Base-by-base conservation (phyloP, 352 stramenopile genomes). In the Phytophthora tubulina region DNA sequence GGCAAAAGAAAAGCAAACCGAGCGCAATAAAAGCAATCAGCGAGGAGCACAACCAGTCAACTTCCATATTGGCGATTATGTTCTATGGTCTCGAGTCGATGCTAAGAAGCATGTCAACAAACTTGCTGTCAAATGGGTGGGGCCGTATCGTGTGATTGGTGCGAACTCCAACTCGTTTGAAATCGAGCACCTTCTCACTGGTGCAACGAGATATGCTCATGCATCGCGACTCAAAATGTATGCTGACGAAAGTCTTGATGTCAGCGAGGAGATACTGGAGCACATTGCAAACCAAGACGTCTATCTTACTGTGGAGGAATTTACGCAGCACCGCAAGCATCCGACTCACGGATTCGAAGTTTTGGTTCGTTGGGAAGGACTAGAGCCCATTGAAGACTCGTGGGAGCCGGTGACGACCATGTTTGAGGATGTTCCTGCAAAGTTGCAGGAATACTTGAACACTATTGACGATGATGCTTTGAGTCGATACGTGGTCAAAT, bases 21-120 rank as follows among this genome's bases (percentile, higher is more conserved):
- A 69, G 10, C 51, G 41, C 61, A 62, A 62, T 11, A 60, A 62
- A n/a, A 62, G 30, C 30, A 68, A 68, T 11, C 60, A 69, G 42
- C 42, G 42, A 45, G 51, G 42, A 33, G 50, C 49, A 21, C 32
- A 21, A 52, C 35, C 50, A 41, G 60, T 67, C 11, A 66, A 60
- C 9, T 60, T 68, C 6, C 50, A 60, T 48, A 39, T 68, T 54
- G 60, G 50, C 11, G 38, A 54, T 8, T 68, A 61, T 27, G 60
- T 68, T 45, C 14, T 61, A 6, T 68, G 50, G 60, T 68, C 59
- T 51, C 59, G 48, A 31, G 59, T 59, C 21, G 48, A 67, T 53
- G 48, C 48, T 11, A 59, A 59, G 49, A 59, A 30, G 36, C 36
- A 52, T 32, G 31, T 49, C 36, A 67, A 59, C 48, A 59, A 59